Percentiles rank a stretch among this genome's conserved stretches.
Evolutionary conservation across 1,139 yeast genomes (phyloP).

Genomic region (Scheffersomyces illinoinensis): DNA sequence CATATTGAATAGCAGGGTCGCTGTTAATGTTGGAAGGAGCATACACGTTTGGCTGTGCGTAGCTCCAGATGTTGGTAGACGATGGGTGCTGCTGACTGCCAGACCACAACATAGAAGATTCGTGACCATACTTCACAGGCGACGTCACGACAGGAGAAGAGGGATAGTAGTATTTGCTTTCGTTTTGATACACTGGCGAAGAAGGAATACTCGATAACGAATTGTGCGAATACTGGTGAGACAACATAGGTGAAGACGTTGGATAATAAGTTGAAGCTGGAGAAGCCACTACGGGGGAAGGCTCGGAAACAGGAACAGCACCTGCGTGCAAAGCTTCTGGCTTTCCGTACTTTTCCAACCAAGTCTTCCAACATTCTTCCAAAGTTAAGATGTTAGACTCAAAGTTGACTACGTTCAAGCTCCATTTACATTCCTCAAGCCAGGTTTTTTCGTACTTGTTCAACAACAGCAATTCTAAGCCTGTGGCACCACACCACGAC

Average conservation of each 20-base stretch:
- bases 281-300: constrained; percentile 6
- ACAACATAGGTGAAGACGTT: constrained; percentile 20
- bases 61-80: constrained; percentile 12
- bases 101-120: constrained; percentile 4
- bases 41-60: constrained; percentile 4
- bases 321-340: neutral
- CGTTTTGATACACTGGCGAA: constrained; percentile 21
- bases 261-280: constrained; percentile 13
- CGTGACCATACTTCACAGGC: constrained; percentile 9
- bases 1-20: constrained; percentile 14
- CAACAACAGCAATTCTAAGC: constrained; percentile 59
- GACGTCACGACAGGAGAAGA: constrained; percentile 15
- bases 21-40: constrained; percentile 3
- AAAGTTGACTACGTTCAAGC: constrained; percentile 45
- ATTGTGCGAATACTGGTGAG: constrained; percentile 7
- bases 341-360: constrained; percentile 39
- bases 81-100: constrained; percentile 5
- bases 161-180: constrained; percentile 9
- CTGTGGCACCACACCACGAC: constrained; percentile 96
- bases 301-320: constrained; percentile 3
- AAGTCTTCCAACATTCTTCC: constrained; percentile 50
- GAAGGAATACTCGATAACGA: constrained; percentile 22
- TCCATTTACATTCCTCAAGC: constrained; percentile 57
- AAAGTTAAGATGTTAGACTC: constrained; percentile 42
- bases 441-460: constrained; percentile 73